Evolutionary conservation across 352 stramenopile species (phyloP), one percentile per base, ranked within the genome.

Genomic region (Pythium aphanidermatum): DNA sequence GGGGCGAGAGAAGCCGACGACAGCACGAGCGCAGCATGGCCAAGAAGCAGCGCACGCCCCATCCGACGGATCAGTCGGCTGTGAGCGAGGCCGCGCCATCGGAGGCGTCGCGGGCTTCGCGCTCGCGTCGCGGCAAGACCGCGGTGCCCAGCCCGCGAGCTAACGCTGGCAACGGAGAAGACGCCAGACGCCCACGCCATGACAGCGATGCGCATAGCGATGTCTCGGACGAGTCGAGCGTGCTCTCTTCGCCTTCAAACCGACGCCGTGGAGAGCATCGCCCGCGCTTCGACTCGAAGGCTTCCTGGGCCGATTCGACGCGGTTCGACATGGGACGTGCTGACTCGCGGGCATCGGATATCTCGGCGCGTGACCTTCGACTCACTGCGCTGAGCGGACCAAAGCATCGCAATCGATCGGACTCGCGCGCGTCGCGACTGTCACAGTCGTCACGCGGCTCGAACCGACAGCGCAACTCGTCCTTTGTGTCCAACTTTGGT

Each of bases 271-370:
- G n/a, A n/a, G n/a, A n/a, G 27, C 47, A 80, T 14, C 74, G 80
- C 2, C 77, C 75, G 42, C 65, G 81, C 17, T 92, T 92, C 55
- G 81, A 92, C 54, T 93, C 81, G 23, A 75, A 75, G 21, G 81
- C 74, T 16, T 93, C 81, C 34, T 93, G 78, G 76, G 78, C 78
- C 9, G 81, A 93, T 46, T 93, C 81, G 32, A 93, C 81, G 55
- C 75, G 81, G 20, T 89, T 93, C 33, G 81, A 93, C 58, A 86
- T 90, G 74, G 77, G 77, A 4, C 70, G 81, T 23, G 74, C 70
- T 5, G 81, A 93, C 55, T 91, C 78, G 37, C 78, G 79, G 25
- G 76, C 78, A 10, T 93, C 81, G 10, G 73, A 88, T 21, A 53
- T 93, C 37, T 88, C 76, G 12, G 68, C 75, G 11, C 62, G 65